Conservation (phyloP, 1,284 basidiomycete species). For the Trichosporon sp. region DNA sequence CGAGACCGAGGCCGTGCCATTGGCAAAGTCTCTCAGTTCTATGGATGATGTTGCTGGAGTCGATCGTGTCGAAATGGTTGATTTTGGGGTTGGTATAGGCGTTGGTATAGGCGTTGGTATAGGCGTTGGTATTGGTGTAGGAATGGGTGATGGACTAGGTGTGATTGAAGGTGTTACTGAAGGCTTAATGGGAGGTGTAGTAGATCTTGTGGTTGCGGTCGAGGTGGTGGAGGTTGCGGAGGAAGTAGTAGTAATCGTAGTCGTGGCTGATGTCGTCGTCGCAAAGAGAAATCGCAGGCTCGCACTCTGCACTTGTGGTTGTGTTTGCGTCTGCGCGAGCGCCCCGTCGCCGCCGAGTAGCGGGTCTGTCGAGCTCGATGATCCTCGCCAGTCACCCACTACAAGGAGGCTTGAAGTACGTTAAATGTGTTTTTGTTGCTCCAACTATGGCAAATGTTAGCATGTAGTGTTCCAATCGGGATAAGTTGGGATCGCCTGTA, state of each 20-base stretch:
- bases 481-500: neutral
- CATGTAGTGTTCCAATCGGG: neutral
- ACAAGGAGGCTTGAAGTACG: slow-evolving; percentile 10
- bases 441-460: neutral
- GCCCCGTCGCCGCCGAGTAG: neutral
- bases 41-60: no score
- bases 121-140: neutral
- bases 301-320: neutral
- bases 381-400: neutral
- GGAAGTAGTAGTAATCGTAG: neutral
- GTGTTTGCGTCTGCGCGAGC: neutral
- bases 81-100: no score
- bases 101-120: no score
- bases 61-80: no score
- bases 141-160: neutral
- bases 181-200: neutral
- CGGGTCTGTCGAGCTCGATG: neutral
- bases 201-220: neutral
- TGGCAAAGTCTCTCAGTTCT: no score
- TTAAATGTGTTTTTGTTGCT: slow-evolving; percentile 5
- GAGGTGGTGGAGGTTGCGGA: neutral
- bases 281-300: neutral
- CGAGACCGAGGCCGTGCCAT: no score
- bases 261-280: neutral
- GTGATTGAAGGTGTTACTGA: neutral